Evolutionary conservation across 768 basidiomycete genomes (phyloP).

Genomic region (Rhizopogon vulgaris): DNA sequence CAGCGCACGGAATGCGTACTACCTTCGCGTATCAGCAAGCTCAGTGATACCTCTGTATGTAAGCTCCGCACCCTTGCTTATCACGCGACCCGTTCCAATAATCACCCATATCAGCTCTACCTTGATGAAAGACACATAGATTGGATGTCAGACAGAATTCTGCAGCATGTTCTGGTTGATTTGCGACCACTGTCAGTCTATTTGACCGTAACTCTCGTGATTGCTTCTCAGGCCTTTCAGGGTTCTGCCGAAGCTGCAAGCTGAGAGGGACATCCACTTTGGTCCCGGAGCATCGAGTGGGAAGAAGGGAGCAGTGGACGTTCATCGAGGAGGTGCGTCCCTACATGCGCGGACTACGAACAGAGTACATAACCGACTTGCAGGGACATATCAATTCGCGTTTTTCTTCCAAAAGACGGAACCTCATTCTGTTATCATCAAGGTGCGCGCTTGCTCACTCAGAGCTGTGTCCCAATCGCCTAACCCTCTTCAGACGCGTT

Average conservation of each 20-base stretch:
- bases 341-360: constrained; percentile 2
- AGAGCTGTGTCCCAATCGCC: background rate
- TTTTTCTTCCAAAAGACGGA: constrained; percentile 85
- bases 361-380: background rate
- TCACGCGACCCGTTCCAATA: background rate
- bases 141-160: constrained; percentile 84
- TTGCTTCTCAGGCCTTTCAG: constrained; percentile 29
- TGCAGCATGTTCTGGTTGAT: constrained; percentile 79
- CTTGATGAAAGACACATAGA: constrained; percentile 81
- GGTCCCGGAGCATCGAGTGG: constrained; percentile 33
- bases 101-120: constrained; percentile 48
- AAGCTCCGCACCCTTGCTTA: constrained; percentile 13
- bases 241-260: constrained; percentile 59
- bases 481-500: constrained; percentile 30
- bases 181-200: constrained; percentile 58
- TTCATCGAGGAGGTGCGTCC: constrained; percentile 70
- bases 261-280: constrained; percentile 44
- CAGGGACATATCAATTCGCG: constrained; percentile 86
- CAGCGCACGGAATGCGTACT: constrained; percentile 69
- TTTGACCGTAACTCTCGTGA: background rate
- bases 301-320: constrained; percentile 73
- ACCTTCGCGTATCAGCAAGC: constrained; percentile 72
- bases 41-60: constrained; percentile 78
- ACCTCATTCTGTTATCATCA: constrained; percentile 74
- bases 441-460: constrained; percentile 43